These are phyloP conservation scores for Capsaspora owczarzaki DNA, from an alignment of 78 protist genomes.

Conservation along the genomic window DNA sequence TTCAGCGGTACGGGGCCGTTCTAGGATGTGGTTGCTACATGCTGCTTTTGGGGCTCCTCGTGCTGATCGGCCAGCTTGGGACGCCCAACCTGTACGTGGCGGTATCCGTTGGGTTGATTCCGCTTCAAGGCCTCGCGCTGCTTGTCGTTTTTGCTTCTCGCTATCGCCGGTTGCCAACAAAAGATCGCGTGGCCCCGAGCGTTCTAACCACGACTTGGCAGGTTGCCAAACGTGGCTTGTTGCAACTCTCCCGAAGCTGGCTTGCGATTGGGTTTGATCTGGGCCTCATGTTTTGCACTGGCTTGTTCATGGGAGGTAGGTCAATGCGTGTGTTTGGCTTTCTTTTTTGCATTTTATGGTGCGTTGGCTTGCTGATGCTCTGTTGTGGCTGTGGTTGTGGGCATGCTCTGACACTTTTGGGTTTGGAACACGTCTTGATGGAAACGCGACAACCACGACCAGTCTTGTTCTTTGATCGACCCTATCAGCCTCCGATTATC, in stretches of 20 bases:
- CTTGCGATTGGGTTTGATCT: slow-evolving; percentile 8
- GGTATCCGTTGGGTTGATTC: background rate
- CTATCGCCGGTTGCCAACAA: slow-evolving; percentile 5
- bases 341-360: background rate
- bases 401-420: background rate
- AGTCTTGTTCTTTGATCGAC: background rate
- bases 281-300: background rate
- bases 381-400: too few relatives aligned
- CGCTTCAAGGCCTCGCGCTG: background rate
- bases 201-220: background rate
- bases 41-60: too few relatives aligned
- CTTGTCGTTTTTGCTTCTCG: background rate
- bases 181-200: background rate
- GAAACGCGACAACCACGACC: too few relatives aligned
- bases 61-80: too few relatives aligned
- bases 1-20: too few relatives aligned
- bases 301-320: too few relatives aligned
- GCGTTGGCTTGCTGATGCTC: background rate
- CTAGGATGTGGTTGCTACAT: too few relatives aligned
- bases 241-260: slow-evolving; percentile 10
- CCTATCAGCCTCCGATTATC: background rate
- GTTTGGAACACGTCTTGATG: too few relatives aligned
- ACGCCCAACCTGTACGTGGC: background rate
- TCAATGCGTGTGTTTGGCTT: background rate
- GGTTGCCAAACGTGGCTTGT: background rate